These are phyloP conservation scores for Coffea humblotiana DNA, from an alignment of 305 asterid species.

Conservation along the genomic window DNA sequence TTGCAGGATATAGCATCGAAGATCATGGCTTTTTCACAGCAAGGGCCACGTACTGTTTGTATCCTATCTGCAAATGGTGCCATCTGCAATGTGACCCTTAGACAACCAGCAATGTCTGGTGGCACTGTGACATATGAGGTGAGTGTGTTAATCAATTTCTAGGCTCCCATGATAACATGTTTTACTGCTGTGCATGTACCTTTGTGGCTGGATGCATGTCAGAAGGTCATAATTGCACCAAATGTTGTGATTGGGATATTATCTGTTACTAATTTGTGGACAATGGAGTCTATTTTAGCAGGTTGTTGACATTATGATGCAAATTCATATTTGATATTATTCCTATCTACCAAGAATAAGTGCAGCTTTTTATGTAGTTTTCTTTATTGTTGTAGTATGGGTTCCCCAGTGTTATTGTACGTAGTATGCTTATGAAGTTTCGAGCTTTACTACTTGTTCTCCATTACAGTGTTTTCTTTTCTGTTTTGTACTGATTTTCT, in stretches of 20 bases:
- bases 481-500: not conserved
- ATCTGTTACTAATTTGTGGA: not conserved
- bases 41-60: conserved; percentile 71
- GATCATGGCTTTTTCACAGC: conserved; percentile 56
- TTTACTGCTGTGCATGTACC: not conserved
- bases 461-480: not conserved
- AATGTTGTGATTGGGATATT: not conserved
- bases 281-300: not conserved
- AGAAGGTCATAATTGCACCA: not conserved
- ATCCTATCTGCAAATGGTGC: conserved; percentile 67
- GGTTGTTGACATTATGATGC: not conserved
- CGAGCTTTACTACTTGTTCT: not conserved
- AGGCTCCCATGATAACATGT: not conserved
- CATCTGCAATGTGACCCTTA: conserved; percentile 56
- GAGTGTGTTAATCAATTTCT: conserved; percentile 4
- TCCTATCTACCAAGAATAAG: not conserved
- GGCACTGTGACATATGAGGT: conserved; percentile 67
- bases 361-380: not conserved
- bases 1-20: conserved; percentile 58
- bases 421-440: too few relatives aligned
- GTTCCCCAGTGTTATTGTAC: not conserved
- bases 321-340: not conserved
- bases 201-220: not conserved
- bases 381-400: not conserved
- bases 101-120: conserved; percentile 53